Evolutionary conservation across 2,329 filamentous ascomycete genomes (phyloP).

Genomic region (Pleurostoma richardsiae): DNA sequence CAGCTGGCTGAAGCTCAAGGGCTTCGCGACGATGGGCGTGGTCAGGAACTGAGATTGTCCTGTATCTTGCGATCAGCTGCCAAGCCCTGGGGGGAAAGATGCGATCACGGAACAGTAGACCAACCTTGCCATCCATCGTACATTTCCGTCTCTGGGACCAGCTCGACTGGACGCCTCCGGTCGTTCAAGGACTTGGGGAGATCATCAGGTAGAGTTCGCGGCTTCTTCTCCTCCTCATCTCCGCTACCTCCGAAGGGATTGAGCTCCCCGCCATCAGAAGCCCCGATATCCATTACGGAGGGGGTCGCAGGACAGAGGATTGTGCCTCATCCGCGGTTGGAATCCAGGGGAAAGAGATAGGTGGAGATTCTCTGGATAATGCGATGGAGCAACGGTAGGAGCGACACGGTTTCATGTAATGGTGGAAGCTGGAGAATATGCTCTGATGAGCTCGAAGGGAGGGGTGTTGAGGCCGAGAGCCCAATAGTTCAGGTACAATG

Average conservation of each 20-base stretch:
- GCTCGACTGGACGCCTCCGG: conserved; percentile 62
- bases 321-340: not conserved
- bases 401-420: too few species aligned
- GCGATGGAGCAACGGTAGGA: too few species aligned
- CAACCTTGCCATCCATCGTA: conserved; percentile 97
- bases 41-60: conserved; percentile 95
- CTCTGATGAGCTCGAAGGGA: too few species aligned
- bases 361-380: too few species aligned
- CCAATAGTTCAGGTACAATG: too few species aligned
- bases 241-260: conserved; percentile 22
- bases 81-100: not conserved
- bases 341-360: not conserved
- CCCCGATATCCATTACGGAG: conserved; percentile 55
- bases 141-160: conserved; percentile 83
- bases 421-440: too few species aligned
- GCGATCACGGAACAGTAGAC: conserved; percentile 17
- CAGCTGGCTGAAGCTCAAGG: conserved; percentile 75
- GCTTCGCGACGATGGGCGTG: conserved; percentile 76
- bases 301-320: not conserved
- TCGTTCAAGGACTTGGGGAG: conserved; percentile 91
- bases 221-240: conserved; percentile 35
- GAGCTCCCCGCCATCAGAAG: conserved; percentile 37
- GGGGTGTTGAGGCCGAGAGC: too few species aligned
- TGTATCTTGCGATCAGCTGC: conserved; percentile 27
- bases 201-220: conserved; percentile 66